A percentile compares a stretch with the other conserved stretches of the same genome.
Evolutionary conservation across 805 yeast species (phyloP).

Genomic region (Myxozyma neglecta): DNA sequence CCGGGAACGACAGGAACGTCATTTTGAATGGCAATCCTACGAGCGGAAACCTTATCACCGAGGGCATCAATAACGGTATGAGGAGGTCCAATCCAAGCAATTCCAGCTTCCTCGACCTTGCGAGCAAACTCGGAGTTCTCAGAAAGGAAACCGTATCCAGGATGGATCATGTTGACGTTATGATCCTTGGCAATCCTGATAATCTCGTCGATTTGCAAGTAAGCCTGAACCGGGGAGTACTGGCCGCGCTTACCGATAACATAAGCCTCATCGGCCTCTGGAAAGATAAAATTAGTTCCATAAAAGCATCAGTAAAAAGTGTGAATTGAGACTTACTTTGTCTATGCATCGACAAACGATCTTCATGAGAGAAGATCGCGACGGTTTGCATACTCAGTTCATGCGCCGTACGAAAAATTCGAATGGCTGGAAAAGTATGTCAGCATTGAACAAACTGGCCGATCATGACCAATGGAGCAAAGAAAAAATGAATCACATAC

Average conservation of each 20-base stretch:
- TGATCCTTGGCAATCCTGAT: slow-evolving; percentile 78
- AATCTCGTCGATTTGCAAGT: slow-evolving; percentile 92
- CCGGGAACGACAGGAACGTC: slow-evolving; percentile 96
- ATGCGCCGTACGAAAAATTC: slow-evolving; percentile 93
- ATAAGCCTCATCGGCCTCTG: slow-evolving; percentile 51
- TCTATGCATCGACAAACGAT: slow-evolving; percentile 89
- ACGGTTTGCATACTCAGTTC: slow-evolving; percentile 96
- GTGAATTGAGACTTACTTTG: slow-evolving; percentile 46
- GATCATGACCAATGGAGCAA: not conserved
- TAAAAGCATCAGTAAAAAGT: not conserved
- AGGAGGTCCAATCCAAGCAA: slow-evolving; percentile 95
- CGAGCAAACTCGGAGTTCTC: slow-evolving; percentile 92
- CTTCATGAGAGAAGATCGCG: slow-evolving; percentile 95
- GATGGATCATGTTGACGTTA: slow-evolving; percentile 82
- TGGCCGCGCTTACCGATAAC: slow-evolving; percentile 88
- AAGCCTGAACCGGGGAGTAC: slow-evolving; percentile 93
- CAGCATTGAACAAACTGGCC: slow-evolving; percentile 34
- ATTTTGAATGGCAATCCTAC: slow-evolving; percentile 77
- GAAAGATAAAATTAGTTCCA: not conserved
- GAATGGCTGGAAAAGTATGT: slow-evolving; percentile 58
- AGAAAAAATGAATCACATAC: slow-evolving; percentile 33
- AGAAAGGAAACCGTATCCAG: slow-evolving; percentile 87
- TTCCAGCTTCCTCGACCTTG: slow-evolving; percentile 86
- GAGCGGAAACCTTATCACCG: slow-evolving; percentile 95
- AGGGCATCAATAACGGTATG: slow-evolving; percentile 85